phyloP scores from a whole-genome alignment of 2,329 filamentous ascomycete genomes.

The Aspergillus uvarum region DNA sequence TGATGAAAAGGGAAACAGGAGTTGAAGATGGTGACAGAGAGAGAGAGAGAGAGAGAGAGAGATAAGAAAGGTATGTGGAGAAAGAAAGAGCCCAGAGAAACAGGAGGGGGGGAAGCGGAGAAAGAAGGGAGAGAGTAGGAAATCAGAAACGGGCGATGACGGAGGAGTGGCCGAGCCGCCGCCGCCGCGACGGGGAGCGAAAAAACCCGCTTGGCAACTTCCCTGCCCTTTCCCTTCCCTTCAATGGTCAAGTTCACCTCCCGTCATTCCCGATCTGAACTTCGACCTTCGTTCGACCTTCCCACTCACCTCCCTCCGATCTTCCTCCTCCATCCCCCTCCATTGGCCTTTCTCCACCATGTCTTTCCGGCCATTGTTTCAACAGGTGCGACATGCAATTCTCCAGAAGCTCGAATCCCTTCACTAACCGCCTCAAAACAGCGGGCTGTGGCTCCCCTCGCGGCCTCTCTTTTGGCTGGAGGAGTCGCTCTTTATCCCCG shows the following conservation, averaged over 20 bases:
- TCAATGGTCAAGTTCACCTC: not conserved
- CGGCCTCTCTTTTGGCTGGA: constrained; percentile 42
- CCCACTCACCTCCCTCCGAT: not conserved
- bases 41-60: constrained; percentile 3
- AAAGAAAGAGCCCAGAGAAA: constrained; percentile 3
- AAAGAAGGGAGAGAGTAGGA: not conserved
- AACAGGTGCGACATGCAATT: constrained; percentile 33
- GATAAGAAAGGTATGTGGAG: not conserved
- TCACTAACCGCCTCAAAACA: constrained; percentile 30
- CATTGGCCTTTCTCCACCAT: constrained; percentile 34
- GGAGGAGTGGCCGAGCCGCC: constrained; percentile 18
- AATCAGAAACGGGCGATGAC: constrained; percentile 25
- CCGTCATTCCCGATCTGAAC: constrained; percentile 3
- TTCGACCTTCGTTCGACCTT: constrained; percentile 4
- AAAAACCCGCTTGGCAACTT: constrained; percentile 30
- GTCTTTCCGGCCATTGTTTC: constrained; percentile 44
- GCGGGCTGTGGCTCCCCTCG: constrained; percentile 43
- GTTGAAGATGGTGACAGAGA: constrained; percentile 8
- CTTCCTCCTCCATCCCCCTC: constrained; percentile 27
- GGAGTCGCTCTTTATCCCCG: constrained; percentile 42
- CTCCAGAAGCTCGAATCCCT: constrained; percentile 10
- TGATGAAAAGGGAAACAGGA: not conserved
- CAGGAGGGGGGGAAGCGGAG: not conserved
- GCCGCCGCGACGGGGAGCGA: constrained; percentile 20
- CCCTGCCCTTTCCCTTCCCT: not conserved